Evolutionary conservation across 345 rosid species (phyloP).

Genomic region (Xanthoceras sorbifolium): DNA sequence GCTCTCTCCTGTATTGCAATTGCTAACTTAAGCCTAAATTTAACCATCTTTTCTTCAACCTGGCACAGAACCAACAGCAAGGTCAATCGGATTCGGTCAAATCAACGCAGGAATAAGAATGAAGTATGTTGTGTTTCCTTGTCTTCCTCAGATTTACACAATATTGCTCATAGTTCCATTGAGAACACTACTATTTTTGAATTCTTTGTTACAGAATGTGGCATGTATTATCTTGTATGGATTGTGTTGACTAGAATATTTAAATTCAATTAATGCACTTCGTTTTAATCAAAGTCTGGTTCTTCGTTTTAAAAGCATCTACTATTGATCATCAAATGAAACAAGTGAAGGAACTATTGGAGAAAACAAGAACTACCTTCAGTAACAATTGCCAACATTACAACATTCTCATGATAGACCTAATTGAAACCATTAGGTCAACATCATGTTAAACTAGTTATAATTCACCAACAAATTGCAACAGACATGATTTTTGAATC

Average conservation of each 20-base stretch:
- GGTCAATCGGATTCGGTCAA: conserved; percentile 25
- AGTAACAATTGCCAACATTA: not conserved
- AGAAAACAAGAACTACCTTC: not conserved
- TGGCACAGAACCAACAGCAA: conserved; percentile 42
- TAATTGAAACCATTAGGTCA: not conserved
- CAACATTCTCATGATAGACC: not conserved
- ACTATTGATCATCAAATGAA: not conserved
- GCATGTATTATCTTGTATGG: conserved; percentile 1
- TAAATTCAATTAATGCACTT: not conserved
- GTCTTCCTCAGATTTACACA: conserved; percentile 2
- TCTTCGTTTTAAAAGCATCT: not conserved
- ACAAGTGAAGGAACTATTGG: not conserved
- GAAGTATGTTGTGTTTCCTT: conserved; percentile 6
- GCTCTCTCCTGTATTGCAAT: not conserved
- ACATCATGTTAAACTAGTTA: not conserved
- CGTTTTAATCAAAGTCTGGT: not conserved
- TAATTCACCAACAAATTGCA: not conserved
- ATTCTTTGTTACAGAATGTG: not conserved
- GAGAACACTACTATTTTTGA: not conserved
- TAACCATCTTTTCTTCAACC: conserved; percentile 24
- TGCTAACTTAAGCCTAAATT: not conserved
- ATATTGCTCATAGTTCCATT: not conserved
- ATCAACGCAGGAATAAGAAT: conserved; percentile 16
- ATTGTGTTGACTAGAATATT: conserved; percentile 1
- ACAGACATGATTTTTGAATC: not conserved